Conservation (phyloP, 306 rosid species). For the Medicago arabica region DNA sequence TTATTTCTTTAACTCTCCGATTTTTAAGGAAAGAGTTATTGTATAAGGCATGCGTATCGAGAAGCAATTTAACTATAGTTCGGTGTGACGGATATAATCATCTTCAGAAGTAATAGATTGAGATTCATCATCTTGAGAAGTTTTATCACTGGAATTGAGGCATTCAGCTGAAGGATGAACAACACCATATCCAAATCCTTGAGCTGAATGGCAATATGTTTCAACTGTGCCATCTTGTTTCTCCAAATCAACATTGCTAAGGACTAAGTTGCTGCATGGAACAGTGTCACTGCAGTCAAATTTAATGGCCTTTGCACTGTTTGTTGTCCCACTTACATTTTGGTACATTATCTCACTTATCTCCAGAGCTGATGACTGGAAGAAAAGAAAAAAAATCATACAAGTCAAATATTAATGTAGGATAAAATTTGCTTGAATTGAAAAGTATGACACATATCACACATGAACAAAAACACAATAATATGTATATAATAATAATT, state of each 20-base stretch:
- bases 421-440: not conserved
- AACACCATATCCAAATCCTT: conserved; percentile 77
- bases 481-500: not conserved
- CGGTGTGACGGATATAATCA: conserved; percentile 64
- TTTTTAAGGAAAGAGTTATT: not conserved
- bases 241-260: conserved; percentile 80
- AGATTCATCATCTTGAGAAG: conserved; percentile 34
- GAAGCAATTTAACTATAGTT: conserved; percentile 52
- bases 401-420: no score
- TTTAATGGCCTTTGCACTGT: conserved; percentile 81
- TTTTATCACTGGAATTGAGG: conserved; percentile 69
- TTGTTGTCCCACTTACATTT: conserved; percentile 83
- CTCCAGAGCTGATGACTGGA: conserved; percentile 78
- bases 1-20: not conserved
- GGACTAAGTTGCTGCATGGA: conserved; percentile 83
- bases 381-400: not conserved
- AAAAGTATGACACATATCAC: not conserved
- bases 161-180: conserved; percentile 98
- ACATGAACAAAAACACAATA: not conserved
- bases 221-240: conserved; percentile 85
- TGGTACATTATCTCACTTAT: conserved; percentile 76
- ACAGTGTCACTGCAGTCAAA: conserved; percentile 87
- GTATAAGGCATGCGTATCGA: conserved; percentile 37
- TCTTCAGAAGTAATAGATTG: conserved; percentile 38
- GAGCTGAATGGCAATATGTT: conserved; percentile 91